Conservation (phyloP, 768 basidiomycete genomes). For the Termitomyces sp. region DNA sequence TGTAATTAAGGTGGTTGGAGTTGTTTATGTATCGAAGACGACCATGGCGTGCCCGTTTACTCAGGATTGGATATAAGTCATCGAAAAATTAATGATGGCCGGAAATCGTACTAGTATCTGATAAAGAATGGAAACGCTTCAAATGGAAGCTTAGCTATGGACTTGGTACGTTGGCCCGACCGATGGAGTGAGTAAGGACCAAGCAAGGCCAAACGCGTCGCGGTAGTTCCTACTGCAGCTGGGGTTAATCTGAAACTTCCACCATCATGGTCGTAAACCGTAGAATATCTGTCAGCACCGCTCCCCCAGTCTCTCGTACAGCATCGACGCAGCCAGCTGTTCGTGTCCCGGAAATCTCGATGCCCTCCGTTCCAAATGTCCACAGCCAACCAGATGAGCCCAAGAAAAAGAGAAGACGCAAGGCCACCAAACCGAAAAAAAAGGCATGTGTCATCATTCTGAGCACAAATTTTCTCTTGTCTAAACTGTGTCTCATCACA, state of each 20-base stretch:
- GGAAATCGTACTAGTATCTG: conserved; percentile 45
- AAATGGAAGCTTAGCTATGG: too few species aligned
- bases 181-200: background rate
- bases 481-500: background rate
- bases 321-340: conserved; percentile 47
- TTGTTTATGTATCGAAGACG: conserved; percentile 97
- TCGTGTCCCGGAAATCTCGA: conserved; percentile 24
- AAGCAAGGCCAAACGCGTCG: conserved; percentile 5
- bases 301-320: conserved; percentile 45
- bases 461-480: background rate
- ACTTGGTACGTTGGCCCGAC: too few species aligned
- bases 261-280: conserved; percentile 60
- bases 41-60: conserved; percentile 48
- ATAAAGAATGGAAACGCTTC: too few species aligned
- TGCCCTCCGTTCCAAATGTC: conserved; percentile 14
- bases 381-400: conserved; percentile 15
- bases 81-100: background rate
- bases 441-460: background rate
- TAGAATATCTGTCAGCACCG: conserved; percentile 53
- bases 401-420: conserved; percentile 5
- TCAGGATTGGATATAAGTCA: too few species aligned
- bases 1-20: conserved; percentile 98
- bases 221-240: too few species aligned
- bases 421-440: background rate
- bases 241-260: background rate